Percentiles rank a stretch among this genome's conserved stretches.
These are phyloP conservation scores for Penicillium sp. DNA, from an alignment of 2,329 filamentous ascomycete genomes.

Conservation along the genomic window DNA sequence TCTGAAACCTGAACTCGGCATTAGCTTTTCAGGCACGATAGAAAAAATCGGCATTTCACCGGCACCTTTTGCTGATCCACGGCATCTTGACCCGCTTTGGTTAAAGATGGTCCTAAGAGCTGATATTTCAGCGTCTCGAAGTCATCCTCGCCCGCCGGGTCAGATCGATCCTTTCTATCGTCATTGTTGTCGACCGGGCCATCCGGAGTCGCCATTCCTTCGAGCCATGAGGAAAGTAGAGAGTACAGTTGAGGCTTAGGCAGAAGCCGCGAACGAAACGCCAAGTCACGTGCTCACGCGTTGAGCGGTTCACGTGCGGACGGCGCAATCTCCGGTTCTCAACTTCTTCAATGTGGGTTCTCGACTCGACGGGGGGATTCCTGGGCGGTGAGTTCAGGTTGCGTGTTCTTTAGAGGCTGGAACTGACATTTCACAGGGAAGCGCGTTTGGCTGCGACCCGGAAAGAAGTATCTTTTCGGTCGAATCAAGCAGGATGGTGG, in stretches of 20 bases:
- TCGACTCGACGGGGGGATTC: slow-evolving; percentile 53
- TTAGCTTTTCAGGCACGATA: not conserved
- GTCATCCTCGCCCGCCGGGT: slow-evolving; percentile 3
- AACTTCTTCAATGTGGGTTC: slow-evolving; percentile 58
- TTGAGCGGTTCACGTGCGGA: slow-evolving; percentile 21
- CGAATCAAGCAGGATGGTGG: slow-evolving; percentile 66
- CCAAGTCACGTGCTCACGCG: slow-evolving; percentile 38
- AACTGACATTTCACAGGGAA: slow-evolving; percentile 54
- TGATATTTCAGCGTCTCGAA: slow-evolving; percentile 80
- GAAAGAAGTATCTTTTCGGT: slow-evolving; percentile 81
- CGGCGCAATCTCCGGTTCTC: slow-evolving; percentile 1
- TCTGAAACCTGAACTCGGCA: slow-evolving; percentile 68
- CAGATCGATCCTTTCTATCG: not conserved
- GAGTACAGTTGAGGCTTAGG: slow-evolving; percentile 19
- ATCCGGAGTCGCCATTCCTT: slow-evolving; percentile 23
- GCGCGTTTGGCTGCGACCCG: slow-evolving; percentile 80
- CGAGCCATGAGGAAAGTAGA: slow-evolving; percentile 8
- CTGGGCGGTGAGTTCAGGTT: slow-evolving; percentile 38
- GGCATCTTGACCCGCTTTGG: slow-evolving; percentile 86
- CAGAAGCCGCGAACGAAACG: slow-evolving; percentile 22
- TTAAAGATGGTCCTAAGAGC: slow-evolving; percentile 83
- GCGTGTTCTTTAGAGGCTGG: slow-evolving; percentile 25
- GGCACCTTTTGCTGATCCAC: slow-evolving; percentile 85
- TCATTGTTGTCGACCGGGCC: slow-evolving; percentile 12
- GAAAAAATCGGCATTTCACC: not conserved